Evolutionary conservation across 2,329 filamentous ascomycete species (phyloP), one percentile per base, ranked within the genome.

Genomic region (Ceratocystis albifundus): DNA sequence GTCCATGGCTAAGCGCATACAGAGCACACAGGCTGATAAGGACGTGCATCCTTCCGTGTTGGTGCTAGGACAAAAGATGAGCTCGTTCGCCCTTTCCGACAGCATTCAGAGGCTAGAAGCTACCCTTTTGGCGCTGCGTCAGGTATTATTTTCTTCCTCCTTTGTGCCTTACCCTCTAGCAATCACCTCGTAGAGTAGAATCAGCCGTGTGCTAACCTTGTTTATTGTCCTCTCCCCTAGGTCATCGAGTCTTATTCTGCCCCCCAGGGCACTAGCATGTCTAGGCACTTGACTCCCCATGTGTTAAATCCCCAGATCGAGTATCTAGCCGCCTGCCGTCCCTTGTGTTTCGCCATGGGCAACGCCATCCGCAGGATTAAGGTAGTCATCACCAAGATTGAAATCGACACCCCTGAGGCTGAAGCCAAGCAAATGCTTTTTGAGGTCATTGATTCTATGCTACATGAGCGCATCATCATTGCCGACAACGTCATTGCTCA

Each of bases 301-400:
- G 86, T 90, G 70, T 85, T 99, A 68, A 94, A 91, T 72, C 90
- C 92, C 46, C 94, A 99, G 76, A 96, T 99, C 73, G 91, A 95
- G 70, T 96, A 95, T 73, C 83, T 99, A 68, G 89, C 90, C 68
- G 90, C 90, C 70, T 96, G 92, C 73, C 87, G 94, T n/a, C 92
- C 94, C 44, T 89, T 99, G 77, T 95, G 90, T 70, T 94, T 96
- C 76, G 90, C 90, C 69, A 96, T 97, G 87, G 94, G 94, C 68
- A 99, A 97, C 75, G 91, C 91, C 45, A 96, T 99, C 73, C 85
- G 94, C 65, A 93, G 91, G 81, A 82, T 99, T 62, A 99, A 99
- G 79, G 84, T 96, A 61, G 85, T 90, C 72, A 93, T 99, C 73
- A 88, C 90, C 72, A 90, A 90, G 71, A 87, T 96, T 67, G 91